Percentiles rank a stretch among this genome's conserved stretches.
Evolutionary conservation across 1,284 basidiomycete species (phyloP).

Genomic region (Ganoderma lingzhi): DNA sequence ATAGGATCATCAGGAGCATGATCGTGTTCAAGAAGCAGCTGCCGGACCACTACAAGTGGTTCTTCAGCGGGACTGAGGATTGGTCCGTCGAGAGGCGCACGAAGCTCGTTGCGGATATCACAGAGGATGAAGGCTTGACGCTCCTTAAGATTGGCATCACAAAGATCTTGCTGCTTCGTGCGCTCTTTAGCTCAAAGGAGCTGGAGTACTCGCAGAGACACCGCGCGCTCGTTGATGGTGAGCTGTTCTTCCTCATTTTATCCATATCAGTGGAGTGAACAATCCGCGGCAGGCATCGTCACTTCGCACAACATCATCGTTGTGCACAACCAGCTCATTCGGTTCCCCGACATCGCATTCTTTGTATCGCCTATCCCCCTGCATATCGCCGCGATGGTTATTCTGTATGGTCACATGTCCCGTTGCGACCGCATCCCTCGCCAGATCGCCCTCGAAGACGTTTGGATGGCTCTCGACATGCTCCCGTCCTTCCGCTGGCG

Average conservation of each 20-base stretch:
- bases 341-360: constrained; percentile 83
- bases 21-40: constrained; percentile 68
- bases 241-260: constrained; percentile 33
- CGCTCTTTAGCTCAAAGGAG: constrained; percentile 78
- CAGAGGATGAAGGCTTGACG: constrained; percentile 80
- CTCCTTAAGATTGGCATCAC: constrained; percentile 82
- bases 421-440: constrained; percentile 70
- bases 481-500: constrained; percentile 86
- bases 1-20: constrained; percentile 79
- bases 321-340: constrained; percentile 80
- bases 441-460: constrained; percentile 75
- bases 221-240: constrained; percentile 79
- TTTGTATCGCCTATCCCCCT: constrained; percentile 86
- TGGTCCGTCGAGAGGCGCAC: constrained; percentile 71
- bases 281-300: constrained; percentile 64
- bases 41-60: constrained; percentile 73
- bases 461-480: constrained; percentile 85
- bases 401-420: constrained; percentile 84
- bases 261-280: constrained; percentile 18
- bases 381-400: constrained; percentile 88
- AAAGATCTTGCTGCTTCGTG: constrained; percentile 77
- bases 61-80: constrained; percentile 76
- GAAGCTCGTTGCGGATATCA: constrained; percentile 74
- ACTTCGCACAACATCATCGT: constrained; percentile 86
- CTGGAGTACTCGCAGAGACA: constrained; percentile 68